These are phyloP conservation scores for Metschnikowia shivogae DNA, from an alignment of 805 yeast species.

Conservation along the genomic window DNA sequence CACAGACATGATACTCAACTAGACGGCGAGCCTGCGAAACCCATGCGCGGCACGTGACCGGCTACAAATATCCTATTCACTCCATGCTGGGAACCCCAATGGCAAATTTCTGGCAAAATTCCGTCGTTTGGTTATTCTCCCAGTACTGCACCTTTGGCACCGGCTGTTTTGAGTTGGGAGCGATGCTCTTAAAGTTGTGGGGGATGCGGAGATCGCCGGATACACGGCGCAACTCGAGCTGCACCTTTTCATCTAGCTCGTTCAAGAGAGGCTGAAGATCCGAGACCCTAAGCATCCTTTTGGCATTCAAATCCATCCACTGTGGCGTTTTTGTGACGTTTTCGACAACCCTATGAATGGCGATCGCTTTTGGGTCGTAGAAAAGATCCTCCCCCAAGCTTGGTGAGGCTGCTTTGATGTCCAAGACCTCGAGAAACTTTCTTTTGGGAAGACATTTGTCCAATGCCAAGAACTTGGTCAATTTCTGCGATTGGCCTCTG, in stretches of 20 bases:
- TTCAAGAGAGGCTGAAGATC: slow-evolving; percentile 13
- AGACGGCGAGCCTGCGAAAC: background rate
- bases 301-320: slow-evolving; percentile 14
- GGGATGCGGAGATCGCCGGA: slow-evolving; percentile 19
- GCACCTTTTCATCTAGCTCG: slow-evolving; percentile 21
- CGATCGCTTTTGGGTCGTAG: slow-evolving; percentile 31
- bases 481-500: slow-evolving; percentile 24
- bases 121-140: slow-evolving; percentile 35
- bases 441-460: slow-evolving; percentile 79
- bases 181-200: slow-evolving; percentile 22
- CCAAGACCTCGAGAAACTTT: slow-evolving; percentile 49
- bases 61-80: background rate
- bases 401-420: slow-evolving; percentile 25
- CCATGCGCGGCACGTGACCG: background rate
- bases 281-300: slow-evolving; percentile 14
- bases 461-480: slow-evolving; percentile 65
- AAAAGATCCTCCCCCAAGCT: slow-evolving; percentile 13
- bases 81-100: slow-evolving; percentile 14
- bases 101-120: slow-evolving; percentile 27
- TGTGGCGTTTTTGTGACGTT: slow-evolving; percentile 14
- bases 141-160: slow-evolving; percentile 25
- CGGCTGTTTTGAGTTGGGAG: slow-evolving; percentile 10
- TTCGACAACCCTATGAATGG: slow-evolving; percentile 35
- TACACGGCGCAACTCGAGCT: slow-evolving; percentile 16
- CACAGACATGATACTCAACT: slow-evolving; percentile 15